phyloP scores from a whole-genome alignment of 352 stramenopile species.

The Globisporangium barbulae region DNA sequence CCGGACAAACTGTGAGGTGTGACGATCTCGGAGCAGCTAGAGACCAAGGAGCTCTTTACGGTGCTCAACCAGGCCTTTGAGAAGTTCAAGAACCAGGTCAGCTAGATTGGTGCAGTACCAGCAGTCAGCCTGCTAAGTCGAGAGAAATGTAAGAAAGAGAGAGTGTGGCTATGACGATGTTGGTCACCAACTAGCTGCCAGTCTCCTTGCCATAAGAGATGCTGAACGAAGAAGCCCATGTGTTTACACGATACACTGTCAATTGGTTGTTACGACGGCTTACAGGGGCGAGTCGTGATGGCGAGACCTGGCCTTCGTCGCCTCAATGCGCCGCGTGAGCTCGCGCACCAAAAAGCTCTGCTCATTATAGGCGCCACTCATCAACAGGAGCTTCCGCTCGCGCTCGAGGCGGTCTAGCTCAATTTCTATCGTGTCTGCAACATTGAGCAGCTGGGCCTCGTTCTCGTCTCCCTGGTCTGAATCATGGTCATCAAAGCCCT shows the following conservation, averaged over 20 bases:
- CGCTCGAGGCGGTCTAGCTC: conserved; percentile 49
- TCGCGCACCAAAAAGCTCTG: conserved; percentile 67
- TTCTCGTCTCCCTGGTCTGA: conserved; percentile 11
- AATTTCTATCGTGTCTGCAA: not conserved
- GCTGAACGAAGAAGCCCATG: conserved; percentile 15
- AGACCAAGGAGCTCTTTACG: conserved; percentile 86
- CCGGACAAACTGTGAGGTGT: conserved; percentile 82
- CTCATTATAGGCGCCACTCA: conserved; percentile 54
- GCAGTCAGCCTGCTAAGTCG: not conserved
- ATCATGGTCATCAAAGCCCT: not conserved
- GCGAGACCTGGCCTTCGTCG: conserved; percentile 9
- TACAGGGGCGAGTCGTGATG: conserved; percentile 2
- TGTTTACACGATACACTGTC: not conserved
- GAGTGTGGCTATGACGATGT: not conserved
- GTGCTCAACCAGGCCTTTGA: conserved; percentile 88
- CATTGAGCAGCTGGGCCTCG: conserved; percentile 1
- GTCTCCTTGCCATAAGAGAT: conserved; percentile 8
- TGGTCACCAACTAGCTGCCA: too few species aligned
- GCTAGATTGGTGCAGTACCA: not conserved
- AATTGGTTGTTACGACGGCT: not conserved
- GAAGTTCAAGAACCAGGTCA: conserved; percentile 65
- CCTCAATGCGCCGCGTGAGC: conserved; percentile 54
- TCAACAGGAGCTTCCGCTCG: conserved; percentile 56
- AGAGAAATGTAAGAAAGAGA: not conserved
- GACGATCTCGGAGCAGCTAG: conserved; percentile 73